A percentile compares a stretch with the other conserved stretches of the same genome.
Conservation (phyloP, 495 filamentous ascomycete species). For the Cenococcum geophilum region DNA sequence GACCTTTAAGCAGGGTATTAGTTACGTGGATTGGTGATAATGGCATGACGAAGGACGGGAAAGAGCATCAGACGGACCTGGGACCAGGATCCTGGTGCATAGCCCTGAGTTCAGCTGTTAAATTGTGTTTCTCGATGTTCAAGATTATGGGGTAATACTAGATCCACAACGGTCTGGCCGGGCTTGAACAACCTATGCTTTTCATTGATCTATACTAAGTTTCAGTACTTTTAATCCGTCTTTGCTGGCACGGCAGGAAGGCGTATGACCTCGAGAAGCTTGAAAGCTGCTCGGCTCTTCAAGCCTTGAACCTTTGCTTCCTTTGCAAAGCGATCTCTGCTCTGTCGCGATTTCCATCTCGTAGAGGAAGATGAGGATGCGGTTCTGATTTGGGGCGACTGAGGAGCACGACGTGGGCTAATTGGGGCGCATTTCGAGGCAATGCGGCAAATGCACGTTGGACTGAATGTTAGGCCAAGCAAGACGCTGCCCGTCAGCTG, state of each 20-base stretch:
- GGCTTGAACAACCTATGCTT: conserved; percentile 70
- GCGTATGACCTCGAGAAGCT: conserved; percentile 65
- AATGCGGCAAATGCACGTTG: conserved; percentile 4
- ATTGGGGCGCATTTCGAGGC: conserved; percentile 12
- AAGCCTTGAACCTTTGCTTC: conserved; percentile 67
- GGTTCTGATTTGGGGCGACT: conserved; percentile 3
- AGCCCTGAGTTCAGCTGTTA: conserved; percentile 54
- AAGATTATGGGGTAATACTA: conserved; percentile 47
- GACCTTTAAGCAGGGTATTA: conserved; percentile 49
- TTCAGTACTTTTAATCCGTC: background rate
- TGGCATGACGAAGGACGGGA: background rate
- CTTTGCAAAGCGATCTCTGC: conserved; percentile 60
- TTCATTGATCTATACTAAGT: conserved; percentile 58
- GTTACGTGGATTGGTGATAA: background rate
- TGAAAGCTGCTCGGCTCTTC: conserved; percentile 88
- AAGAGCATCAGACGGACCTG: conserved; percentile 50
- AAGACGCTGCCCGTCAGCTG: conserved; percentile 30
- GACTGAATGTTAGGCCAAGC: conserved; percentile 2
- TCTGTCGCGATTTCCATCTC: conserved; percentile 76
- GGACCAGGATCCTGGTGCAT: conserved; percentile 90
- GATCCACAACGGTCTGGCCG: conserved; percentile 82
- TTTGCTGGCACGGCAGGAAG: background rate
- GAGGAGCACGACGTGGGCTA: background rate
- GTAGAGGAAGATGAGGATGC: conserved; percentile 59
- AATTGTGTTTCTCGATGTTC: background rate